Conservation (phyloP, 1,139 yeast genomes). For the Pichia sp. region DNA sequence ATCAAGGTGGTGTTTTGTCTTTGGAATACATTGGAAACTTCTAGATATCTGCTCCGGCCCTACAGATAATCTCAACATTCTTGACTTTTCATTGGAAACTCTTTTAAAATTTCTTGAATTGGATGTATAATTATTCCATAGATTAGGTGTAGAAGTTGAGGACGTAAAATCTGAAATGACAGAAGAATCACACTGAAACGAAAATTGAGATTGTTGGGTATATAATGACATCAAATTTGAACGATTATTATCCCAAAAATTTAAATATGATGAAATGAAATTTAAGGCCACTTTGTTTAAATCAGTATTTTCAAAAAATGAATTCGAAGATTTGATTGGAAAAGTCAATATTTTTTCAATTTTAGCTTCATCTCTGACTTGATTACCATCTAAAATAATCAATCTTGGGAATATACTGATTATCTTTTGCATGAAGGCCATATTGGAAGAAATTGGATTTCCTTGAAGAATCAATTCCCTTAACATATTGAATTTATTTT, state of each 20-base stretch:
- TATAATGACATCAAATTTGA: conserved; percentile 62
- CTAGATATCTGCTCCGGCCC: conserved; percentile 66
- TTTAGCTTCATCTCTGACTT: conserved; percentile 64
- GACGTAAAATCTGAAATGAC: conserved; percentile 25
- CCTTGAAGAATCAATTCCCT: conserved; percentile 71
- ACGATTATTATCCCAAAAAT: conserved; percentile 78
- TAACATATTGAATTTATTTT: conserved; percentile 61
- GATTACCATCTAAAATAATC: conserved; percentile 68
- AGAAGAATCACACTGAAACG: conserved; percentile 50
- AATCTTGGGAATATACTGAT: conserved; percentile 70
- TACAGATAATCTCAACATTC: conserved; percentile 48
- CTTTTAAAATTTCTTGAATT: conserved; percentile 70
- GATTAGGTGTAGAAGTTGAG: conserved; percentile 20
- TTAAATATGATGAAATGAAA: conserved; percentile 67
- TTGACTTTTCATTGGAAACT: conserved; percentile 52
- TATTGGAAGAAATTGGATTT: conserved; percentile 50
- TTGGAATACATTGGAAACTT: conserved; percentile 61
- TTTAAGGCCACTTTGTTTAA: conserved; percentile 63
- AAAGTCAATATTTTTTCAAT: conserved; percentile 44
- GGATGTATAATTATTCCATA: conserved; percentile 60
- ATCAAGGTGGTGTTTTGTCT: conserved; percentile 61
- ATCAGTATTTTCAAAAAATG: conserved; percentile 78
- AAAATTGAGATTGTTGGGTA: conserved; percentile 79
- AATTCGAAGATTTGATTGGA: conserved; percentile 42
- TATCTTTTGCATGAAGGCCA: conserved; percentile 43